Evolutionary conservation across 2,329 filamentous ascomycete genomes (phyloP).

Genomic region (Pseudopyricularia cyperi): DNA sequence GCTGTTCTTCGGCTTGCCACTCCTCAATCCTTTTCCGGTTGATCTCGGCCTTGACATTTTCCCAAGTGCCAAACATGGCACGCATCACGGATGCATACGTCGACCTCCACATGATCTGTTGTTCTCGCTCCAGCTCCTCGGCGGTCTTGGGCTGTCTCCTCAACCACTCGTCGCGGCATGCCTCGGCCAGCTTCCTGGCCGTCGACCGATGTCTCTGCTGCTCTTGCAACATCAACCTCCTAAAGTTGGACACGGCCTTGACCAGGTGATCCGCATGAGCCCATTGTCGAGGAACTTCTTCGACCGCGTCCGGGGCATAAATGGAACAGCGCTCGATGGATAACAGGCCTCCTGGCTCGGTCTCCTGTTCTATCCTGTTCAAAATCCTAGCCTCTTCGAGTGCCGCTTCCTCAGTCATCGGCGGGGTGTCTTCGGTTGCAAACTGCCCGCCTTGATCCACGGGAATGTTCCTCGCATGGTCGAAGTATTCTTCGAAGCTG

Average conservation of each 20-base stretch:
- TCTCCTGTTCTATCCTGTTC: constrained; percentile 56
- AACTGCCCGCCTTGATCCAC: constrained; percentile 46
- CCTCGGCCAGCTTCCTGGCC: constrained; percentile 69
- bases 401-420: constrained; percentile 49
- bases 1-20: constrained; percentile 54
- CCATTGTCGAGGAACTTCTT: constrained; percentile 69
- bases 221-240: constrained; percentile 67
- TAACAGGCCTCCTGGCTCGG: constrained; percentile 61
- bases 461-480: constrained; percentile 33
- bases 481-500: constrained; percentile 45
- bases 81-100: constrained; percentile 62
- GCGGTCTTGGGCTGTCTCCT: constrained; percentile 59
- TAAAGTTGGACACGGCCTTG: constrained; percentile 67
- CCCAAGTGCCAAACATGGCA: constrained; percentile 44
- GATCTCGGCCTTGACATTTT: constrained; percentile 48
- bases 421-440: constrained; percentile 39
- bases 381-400: constrained; percentile 57
- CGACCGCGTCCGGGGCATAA: constrained; percentile 57
- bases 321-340: constrained; percentile 57
- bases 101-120: constrained; percentile 49
- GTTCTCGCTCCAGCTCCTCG: constrained; percentile 74
- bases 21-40: constrained; percentile 45
- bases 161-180: constrained; percentile 64
- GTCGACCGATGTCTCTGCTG: constrained; percentile 62
- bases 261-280: constrained; percentile 78